Base-by-base conservation (phyloP, 805 yeast genomes). In the Kazachstania kunashirensis region DNA sequence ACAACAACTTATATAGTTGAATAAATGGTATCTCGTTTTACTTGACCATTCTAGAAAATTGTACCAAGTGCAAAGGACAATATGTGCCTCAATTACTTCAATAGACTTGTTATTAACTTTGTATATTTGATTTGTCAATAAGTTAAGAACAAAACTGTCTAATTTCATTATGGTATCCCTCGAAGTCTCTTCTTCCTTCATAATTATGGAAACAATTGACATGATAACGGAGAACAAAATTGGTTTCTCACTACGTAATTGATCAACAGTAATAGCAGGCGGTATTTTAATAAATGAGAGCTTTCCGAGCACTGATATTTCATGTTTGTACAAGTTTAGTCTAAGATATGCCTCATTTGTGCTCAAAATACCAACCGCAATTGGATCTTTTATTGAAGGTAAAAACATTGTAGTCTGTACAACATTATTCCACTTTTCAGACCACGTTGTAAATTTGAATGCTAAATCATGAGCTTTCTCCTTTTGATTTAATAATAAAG, bases 21-120 rank as follows among this genome's bases (percentile, higher is more conserved):
- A 68, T 36, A 84, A 63, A 52, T 83, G 92, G 45, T 79, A 77
- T 33, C 94, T 72, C 39, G 94, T 73, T 47, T 81, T 82, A 44
- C 77, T 82, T 45, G 83, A 82, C 47, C 83, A 64, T 56, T 84
- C 95, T 0, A 95, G 83, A 4, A 84, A 73, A 45, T 81, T 83
- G 53, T 84, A 85, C 95, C 95, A 86, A 20, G 79, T 57, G 18
- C 81, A 70, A 36, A 81, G 62, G 5, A 83, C 49, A 14, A 81
- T 52, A 34, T 82, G 61, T 14, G 78, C 62, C 53, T 79, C 77
- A 27, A 85, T 61, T 25, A 84, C 57, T 53, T 84, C 88, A 13
- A 77, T 58, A 6, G 77, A 69, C 59, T 84, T 86, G 38, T 73
- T 68, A 14, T 95, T 95, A 18, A 71, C 65, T 7, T 79, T 67